phyloP scores from a whole-genome alignment of 768 basidiomycete species.

The Royoungia palumana region DNA sequence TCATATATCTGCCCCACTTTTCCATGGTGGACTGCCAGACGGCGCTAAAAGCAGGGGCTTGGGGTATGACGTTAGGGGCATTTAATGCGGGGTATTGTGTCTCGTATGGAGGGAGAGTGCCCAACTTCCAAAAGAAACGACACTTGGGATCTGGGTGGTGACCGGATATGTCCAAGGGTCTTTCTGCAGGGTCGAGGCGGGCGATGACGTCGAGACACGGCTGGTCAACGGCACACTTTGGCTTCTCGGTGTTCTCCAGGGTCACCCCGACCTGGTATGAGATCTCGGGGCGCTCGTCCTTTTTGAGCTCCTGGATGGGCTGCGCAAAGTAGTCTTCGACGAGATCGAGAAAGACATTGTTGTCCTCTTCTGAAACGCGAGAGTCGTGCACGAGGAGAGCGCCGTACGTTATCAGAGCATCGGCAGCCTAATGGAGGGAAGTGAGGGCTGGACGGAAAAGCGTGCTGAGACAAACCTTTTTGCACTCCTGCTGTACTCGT shows the following conservation, averaged over 20 bases:
- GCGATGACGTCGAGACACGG: slow-evolving; percentile 81
- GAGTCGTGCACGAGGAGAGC: slow-evolving; percentile 85
- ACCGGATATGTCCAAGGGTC: slow-evolving; percentile 79
- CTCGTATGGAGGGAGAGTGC: slow-evolving; percentile 66
- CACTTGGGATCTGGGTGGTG: slow-evolving; percentile 92
- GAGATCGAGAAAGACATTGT: slow-evolving; percentile 78
- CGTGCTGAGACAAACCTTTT: slow-evolving; percentile 43
- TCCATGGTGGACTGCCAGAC: slow-evolving; percentile 75
- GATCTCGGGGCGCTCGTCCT: slow-evolving; percentile 81
- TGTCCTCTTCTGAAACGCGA: slow-evolving; percentile 79
- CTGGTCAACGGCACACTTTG: slow-evolving; percentile 78
- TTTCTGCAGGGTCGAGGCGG: slow-evolving; percentile 67
- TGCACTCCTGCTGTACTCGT: slow-evolving; percentile 56
- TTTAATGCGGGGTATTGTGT: slow-evolving; percentile 76
- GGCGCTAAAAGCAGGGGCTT: slow-evolving; percentile 50
- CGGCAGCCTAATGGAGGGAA: slow-evolving; percentile 55
- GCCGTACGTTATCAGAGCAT: slow-evolving; percentile 79
- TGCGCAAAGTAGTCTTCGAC: slow-evolving; percentile 94
- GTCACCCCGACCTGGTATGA: slow-evolving; percentile 94
- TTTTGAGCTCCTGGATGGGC: slow-evolving; percentile 52
- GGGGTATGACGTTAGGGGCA: slow-evolving; percentile 79
- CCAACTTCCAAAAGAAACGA: slow-evolving; percentile 90
- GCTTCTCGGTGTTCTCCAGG: slow-evolving; percentile 94
- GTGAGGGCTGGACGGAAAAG: not conserved
- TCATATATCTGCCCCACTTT: slow-evolving; percentile 88